phyloP scores from a whole-genome alignment of 164 flowering plant species.

The Magnolia sinica region DNA sequence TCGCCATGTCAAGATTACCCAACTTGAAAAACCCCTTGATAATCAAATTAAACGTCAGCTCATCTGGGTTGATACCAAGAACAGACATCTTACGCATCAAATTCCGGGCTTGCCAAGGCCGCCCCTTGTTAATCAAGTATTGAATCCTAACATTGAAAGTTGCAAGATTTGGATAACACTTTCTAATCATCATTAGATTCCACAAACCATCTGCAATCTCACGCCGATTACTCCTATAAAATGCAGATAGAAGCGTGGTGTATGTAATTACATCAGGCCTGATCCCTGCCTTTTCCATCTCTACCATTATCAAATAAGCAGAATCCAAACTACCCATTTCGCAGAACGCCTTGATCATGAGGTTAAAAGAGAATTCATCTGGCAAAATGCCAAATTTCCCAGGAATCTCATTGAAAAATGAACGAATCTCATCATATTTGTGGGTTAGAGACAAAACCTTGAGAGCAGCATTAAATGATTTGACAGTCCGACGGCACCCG shows the following conservation, averaged over 20 bases:
- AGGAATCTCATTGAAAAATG: conserved; percentile 43
- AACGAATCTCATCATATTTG: conserved; percentile 34
- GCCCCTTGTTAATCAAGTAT: conserved; percentile 44
- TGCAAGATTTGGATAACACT: conserved; percentile 57
- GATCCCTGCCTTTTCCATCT: conserved; percentile 54
- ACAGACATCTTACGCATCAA: conserved; percentile 48
- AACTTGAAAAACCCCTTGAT: conserved; percentile 67
- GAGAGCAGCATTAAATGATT: conserved; percentile 73
- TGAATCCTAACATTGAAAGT: conserved; percentile 79
- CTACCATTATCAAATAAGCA: conserved; percentile 51
- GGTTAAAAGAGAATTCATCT: conserved; percentile 54
- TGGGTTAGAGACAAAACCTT: conserved; percentile 44
- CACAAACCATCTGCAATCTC: conserved; percentile 67
- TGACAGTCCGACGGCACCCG: conserved; percentile 62
- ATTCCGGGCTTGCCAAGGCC: conserved; percentile 59
- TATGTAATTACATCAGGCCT: conserved; percentile 71
- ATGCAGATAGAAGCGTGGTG: conserved; percentile 62
- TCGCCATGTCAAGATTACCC: conserved; percentile 64
- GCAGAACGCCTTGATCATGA: conserved; percentile 57
- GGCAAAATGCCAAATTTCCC: conserved; percentile 26
- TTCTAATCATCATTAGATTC: conserved; percentile 65
- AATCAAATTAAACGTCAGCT: conserved; percentile 67
- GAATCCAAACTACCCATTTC: conserved; percentile 51
- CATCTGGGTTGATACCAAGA: conserved; percentile 56
- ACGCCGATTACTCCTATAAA: conserved; percentile 36